Evolutionary conservation across 2,329 filamentous ascomycete genomes (phyloP).

Genomic region (Cadophora sp.): DNA sequence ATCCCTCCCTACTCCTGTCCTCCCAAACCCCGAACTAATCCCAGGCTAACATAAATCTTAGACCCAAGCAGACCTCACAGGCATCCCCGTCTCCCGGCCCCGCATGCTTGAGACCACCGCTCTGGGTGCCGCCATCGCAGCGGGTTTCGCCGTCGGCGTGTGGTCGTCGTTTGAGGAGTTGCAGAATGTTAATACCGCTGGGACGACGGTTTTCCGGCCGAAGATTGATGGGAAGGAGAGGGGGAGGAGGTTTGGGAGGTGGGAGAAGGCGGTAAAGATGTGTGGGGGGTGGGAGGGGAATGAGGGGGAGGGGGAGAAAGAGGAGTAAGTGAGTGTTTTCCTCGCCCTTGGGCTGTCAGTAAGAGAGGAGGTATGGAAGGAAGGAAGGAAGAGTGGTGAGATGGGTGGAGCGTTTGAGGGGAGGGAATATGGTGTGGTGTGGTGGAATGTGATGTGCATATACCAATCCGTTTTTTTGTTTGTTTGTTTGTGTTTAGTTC

Average conservation of each 20-base stretch:
- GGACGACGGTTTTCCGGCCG: conserved; percentile 72
- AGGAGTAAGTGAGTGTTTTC: not conserved
- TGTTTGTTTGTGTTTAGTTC: conserved; percentile 7
- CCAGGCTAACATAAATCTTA: not conserved
- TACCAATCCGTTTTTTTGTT: conserved; percentile 14
- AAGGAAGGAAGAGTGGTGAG: not conserved
- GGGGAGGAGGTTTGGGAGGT: conserved; percentile 69
- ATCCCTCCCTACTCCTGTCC: too few relatives aligned
- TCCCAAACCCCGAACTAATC: not conserved
- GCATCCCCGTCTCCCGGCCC: conserved; percentile 79
- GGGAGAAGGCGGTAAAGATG: conserved; percentile 82
- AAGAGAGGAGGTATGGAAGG: not conserved
- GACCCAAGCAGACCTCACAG: conserved; percentile 82
- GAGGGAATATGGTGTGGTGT: too few relatives aligned
- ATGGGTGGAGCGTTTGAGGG: not conserved
- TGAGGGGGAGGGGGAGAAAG: not conserved
- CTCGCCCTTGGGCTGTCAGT: not conserved
- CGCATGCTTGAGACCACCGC: conserved; percentile 86
- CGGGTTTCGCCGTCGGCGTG: conserved; percentile 76
- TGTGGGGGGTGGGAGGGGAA: conserved; percentile 68
- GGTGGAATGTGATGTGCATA: not conserved
- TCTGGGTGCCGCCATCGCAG: conserved; percentile 81
- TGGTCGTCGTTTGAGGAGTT: conserved; percentile 79
- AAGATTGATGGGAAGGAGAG: conserved; percentile 65
- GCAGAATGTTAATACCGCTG: conserved; percentile 72